Evolutionary conservation across 306 rosid species (phyloP), one percentile per base, ranked within the genome.

Genomic region (Castanopsis chinensis): DNA sequence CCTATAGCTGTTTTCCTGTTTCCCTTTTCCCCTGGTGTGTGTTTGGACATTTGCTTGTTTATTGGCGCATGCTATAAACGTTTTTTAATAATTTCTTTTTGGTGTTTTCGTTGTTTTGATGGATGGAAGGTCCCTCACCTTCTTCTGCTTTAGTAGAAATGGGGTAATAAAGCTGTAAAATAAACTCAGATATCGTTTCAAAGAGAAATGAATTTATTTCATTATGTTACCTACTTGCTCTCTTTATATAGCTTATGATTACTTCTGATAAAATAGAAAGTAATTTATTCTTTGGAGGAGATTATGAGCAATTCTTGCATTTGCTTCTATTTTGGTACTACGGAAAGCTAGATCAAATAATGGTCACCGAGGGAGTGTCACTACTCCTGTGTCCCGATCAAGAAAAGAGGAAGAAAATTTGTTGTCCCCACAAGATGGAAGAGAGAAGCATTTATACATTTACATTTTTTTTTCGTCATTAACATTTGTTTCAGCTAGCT

Each of bases 71-170:
- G 32, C 56, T n/a, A 19, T 69, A 72, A 75, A 71, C 61, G 57
- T 71, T 64, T 54, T 33, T 67, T 52, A 67, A 67, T 28, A 67
- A 67, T 70, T 77, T 75, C 61, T 60, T 17, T 53, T 12, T 10
- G 53, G 75, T 37, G 20, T 30, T 28, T 23, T 54, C 56, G 5
- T 61, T 73, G 52, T 65, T 21, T n/a, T 69, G 71, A 61, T 17
- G 54, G 79, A 74, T 75, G 75, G 83, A 78, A 78, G 79, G 71
- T 41, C 58, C 18, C 60, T 69, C 61, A 45, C 41, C 83, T 83
- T 80, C 67, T 55, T 71, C 19, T 13, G 58, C 69, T 25, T 78
- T 76, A 21, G 56, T n/a, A 37, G 1, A 74, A 32, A 5, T 18
- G 56, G 76, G 57, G 77, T 72, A 72, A 5, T 56, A 19, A 59